Conservation (phyloP, 352 stramenopile species). For the Aphanomyces invadans region DNA sequence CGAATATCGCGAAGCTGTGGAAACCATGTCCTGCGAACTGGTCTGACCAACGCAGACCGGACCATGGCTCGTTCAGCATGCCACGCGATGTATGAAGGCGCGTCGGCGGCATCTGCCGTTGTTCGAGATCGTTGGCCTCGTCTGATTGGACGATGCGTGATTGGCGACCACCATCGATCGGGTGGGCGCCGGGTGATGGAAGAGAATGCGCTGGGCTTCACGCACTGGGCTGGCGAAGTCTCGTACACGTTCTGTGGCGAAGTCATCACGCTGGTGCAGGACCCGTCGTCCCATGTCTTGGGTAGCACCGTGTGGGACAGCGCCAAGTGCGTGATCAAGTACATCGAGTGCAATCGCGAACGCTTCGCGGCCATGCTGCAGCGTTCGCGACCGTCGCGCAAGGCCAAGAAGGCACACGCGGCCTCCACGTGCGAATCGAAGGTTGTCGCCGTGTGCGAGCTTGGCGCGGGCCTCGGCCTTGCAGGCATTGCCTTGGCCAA, state of each 20-base stretch:
- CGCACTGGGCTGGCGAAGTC: slow-evolving; percentile 17
- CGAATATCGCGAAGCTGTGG: no score
- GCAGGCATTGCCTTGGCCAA: slow-evolving; percentile 58
- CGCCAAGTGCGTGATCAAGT: slow-evolving; percentile 81
- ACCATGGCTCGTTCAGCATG: no score
- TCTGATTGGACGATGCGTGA: no score
- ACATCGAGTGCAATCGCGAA: slow-evolving; percentile 53
- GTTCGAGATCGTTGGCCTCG: no score
- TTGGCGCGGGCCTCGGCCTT: slow-evolving; percentile 65
- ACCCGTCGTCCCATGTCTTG: slow-evolving; percentile 75
- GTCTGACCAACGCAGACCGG: no score
- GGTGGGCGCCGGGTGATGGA: no score
- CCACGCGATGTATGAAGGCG: no score
- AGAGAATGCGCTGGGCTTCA: neutral
- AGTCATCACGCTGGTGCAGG: slow-evolving; percentile 46
- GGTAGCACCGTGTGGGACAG: slow-evolving; percentile 80
- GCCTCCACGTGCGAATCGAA: no score
- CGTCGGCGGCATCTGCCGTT: no score
- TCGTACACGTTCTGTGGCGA: slow-evolving; percentile 19
- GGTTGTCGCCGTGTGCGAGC: slow-evolving; percentile 62
- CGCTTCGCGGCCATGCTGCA: slow-evolving; percentile 32
- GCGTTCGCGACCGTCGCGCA: slow-evolving; percentile 25
- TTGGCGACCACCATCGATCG: no score
- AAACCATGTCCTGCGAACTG: no score
- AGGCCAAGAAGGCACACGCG: slow-evolving; percentile 5